These are phyloP conservation scores for Boletus mariae DNA, from an alignment of 1,284 basidiomycete species.

Conservation along the genomic window DNA sequence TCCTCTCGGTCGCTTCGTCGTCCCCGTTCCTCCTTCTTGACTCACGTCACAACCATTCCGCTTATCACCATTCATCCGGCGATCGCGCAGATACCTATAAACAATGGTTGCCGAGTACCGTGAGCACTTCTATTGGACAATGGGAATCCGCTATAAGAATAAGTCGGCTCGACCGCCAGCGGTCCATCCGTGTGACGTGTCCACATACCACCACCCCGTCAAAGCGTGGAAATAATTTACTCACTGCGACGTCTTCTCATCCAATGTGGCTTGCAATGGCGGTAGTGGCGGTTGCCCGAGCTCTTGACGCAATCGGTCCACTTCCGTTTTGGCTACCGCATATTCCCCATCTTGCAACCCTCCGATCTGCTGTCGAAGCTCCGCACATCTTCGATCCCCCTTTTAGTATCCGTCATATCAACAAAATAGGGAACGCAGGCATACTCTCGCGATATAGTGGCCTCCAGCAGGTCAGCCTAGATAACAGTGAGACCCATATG, in stretches of 20 bases:
- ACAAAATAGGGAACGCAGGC: constrained; percentile 18
- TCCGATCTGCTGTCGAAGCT: constrained; percentile 62
- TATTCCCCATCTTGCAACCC: constrained; percentile 72
- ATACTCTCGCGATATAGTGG: constrained; percentile 60
- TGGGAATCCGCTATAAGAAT: constrained; percentile 4
- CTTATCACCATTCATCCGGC: constrained; percentile 37
- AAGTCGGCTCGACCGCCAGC: not conserved
- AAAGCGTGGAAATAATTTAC: not conserved
- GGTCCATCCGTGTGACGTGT: not conserved
- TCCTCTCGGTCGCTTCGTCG: constrained; percentile 46
- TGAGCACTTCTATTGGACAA: constrained; percentile 21
- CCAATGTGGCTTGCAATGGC: constrained; percentile 63
- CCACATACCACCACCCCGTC: not conserved
- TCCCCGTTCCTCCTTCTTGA: constrained; percentile 21
- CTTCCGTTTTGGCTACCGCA: constrained; percentile 63
- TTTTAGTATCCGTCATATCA: constrained; percentile 7
- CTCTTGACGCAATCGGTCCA: constrained; percentile 67
- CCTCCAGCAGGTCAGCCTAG: constrained; percentile 53
- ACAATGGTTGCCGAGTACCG: constrained; percentile 7
- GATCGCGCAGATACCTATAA: constrained; percentile 34
- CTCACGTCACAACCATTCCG: constrained; percentile 26
- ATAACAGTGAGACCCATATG: constrained; percentile 8
- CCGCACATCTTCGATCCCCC: constrained; percentile 48
- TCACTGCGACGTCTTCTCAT: constrained; percentile 70
- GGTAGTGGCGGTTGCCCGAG: constrained; percentile 71